Conservation (phyloP, 306 rosid species). For the Ochetophila trinervis region DNA sequence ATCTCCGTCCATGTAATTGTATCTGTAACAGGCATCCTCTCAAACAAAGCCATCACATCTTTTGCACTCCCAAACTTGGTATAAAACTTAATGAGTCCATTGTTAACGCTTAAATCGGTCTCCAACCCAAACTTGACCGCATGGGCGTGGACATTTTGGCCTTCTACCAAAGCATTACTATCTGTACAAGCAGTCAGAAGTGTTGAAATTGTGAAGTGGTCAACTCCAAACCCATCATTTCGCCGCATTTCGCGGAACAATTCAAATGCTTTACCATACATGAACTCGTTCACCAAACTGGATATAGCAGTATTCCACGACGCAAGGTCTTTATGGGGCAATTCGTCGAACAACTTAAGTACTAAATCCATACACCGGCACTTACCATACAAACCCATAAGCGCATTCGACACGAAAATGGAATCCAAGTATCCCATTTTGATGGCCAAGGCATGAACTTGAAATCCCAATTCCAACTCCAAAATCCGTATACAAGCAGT, state of each 20-base stretch:
- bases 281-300: constrained; percentile 39
- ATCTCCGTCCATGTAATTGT: constrained; percentile 71
- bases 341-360: constrained; percentile 51
- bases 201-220: constrained; percentile 60
- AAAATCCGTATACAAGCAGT: constrained; percentile 52
- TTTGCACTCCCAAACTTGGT: constrained; percentile 41
- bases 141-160: constrained; percentile 56
- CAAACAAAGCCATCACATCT: constrained; percentile 47
- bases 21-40: constrained; percentile 58
- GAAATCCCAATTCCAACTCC: constrained; percentile 47
- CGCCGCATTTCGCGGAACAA: constrained; percentile 48
- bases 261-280: constrained; percentile 41
- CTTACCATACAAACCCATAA: constrained; percentile 54
- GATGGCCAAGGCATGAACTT: constrained; percentile 55
- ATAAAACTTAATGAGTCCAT: constrained; percentile 69
- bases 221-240: constrained; percentile 34
- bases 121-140: constrained; percentile 68
- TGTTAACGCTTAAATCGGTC: constrained; percentile 58
- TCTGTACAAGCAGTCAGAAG: constrained; percentile 57
- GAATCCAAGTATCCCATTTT: constrained; percentile 49
- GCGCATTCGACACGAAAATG: constrained; percentile 61
- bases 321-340: constrained; percentile 50
- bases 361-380: constrained; percentile 39
- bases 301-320: constrained; percentile 73
- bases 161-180: constrained; percentile 36